Percentiles rank a stretch among this genome's conserved stretches.
Evolutionary conservation across 2,329 filamentous ascomycete genomes (phyloP).

Genomic region (Leptodontidium sp.): DNA sequence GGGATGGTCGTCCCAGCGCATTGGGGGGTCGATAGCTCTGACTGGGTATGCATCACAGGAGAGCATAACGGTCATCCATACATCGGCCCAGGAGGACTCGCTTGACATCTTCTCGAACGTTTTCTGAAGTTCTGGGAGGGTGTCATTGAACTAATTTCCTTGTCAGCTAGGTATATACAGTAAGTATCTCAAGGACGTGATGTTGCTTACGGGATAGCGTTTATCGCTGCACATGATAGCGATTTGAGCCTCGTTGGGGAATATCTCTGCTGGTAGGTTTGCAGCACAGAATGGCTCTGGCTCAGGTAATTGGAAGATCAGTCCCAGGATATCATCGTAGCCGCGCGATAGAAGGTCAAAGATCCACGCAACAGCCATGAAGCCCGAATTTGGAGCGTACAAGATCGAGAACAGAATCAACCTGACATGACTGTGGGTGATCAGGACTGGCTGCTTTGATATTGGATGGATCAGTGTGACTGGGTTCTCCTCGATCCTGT

Average conservation of each 20-base stretch:
- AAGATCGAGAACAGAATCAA: conserved; percentile 40
- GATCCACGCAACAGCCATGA: conserved; percentile 39
- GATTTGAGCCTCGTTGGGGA: conserved; percentile 36
- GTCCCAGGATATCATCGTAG: conserved; percentile 46
- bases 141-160: conserved; percentile 40
- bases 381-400: conserved; percentile 42
- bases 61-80: conserved; percentile 41
- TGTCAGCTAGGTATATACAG: background rate
- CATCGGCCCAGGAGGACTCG: conserved; percentile 37
- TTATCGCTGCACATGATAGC: conserved; percentile 46
- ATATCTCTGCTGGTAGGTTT: conserved; percentile 24
- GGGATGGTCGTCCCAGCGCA: conserved; percentile 44
- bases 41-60: conserved; percentile 41
- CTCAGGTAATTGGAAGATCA: conserved; percentile 8
- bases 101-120: conserved; percentile 38
- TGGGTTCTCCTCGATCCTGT: conserved; percentile 49
- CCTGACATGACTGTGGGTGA: conserved; percentile 44
- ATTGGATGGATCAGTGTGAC: conserved; percentile 36
- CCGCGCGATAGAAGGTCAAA: conserved; percentile 44
- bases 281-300: conserved; percentile 28
- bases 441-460: conserved; percentile 35
- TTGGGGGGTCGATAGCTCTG: conserved; percentile 39
- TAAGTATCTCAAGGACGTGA: background rate
- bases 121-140: conserved; percentile 39
- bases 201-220: conserved; percentile 38